Evolutionary conservation across 495 filamentous ascomycete genomes (phyloP), one percentile per base, ranked within the genome.

Genomic region (Lindgomyces ingoldianus): DNA sequence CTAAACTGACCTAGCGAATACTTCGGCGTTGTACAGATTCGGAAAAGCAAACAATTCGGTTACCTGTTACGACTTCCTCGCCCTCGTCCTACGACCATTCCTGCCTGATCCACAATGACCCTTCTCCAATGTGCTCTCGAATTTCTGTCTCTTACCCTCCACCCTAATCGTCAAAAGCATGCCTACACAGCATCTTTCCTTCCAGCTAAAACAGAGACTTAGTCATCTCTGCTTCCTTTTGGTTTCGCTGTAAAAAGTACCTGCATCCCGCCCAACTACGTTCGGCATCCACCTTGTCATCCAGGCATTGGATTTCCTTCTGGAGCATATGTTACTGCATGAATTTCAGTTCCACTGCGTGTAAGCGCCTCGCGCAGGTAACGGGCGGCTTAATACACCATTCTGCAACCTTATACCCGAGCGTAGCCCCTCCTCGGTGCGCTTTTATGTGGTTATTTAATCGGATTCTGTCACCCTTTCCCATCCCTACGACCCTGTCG

Each of bases 261-360:
- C 16, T 30, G 21, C 18, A 22, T 42, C 29, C 52, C 11, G 21
- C 27, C 39, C 33, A 4, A 39, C 8, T 33, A 21, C 52, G 19
- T 27, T n/a, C n/a, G n/a, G n/a, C n/a, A n/a, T n/a, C n/a, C n/a
- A n/a, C 51, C 8, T 2, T 54, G 6, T n/a, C 45, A 18, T 24
- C 45, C 45, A 47, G n/a, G 8, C 45, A n/a, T 24, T 18, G 4
- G 6, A 16, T 10, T 56, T 41, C 22, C 1, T 57, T 45, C 19
- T 44, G 54, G 36, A 57, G 36, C 54, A 57, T 57, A 57, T 45
- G 16, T 45, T 57, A 57, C 19, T 56, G 54, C 54, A 45, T 57
- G 54, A 21, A 57, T 57, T 25, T 19, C 36, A 25, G 49, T 50
- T 50, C 19, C 47, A 21, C 47, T 50, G 3, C 47, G 11, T 26